These are phyloP conservation scores for Straminergon stramineum DNA, from an alignment of 225 moss, liverwort and hornwort species.

Conservation along the genomic window DNA sequence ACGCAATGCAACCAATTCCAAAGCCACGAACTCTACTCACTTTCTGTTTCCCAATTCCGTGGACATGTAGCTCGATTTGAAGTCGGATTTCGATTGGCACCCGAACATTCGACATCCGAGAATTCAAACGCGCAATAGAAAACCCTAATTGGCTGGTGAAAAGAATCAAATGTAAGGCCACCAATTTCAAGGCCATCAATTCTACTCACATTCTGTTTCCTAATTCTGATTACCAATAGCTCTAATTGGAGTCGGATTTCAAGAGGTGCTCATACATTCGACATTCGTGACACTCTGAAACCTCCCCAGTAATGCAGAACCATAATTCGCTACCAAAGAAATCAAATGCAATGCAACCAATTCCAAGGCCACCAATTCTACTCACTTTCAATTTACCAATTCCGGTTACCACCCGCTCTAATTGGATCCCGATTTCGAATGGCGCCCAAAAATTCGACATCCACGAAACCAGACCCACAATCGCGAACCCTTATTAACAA, in stretches of 20 bases:
- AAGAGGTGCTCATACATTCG: neutral
- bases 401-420: neutral
- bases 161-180: neutral
- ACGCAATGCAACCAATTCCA: neutral
- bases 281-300: neutral
- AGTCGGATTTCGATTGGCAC: neutral
- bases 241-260: neutral
- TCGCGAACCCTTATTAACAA: neutral
- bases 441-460: neutral
- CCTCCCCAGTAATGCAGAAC: neutral
- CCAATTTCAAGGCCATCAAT: neutral
- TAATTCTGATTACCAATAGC: neutral
- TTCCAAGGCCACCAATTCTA: neutral
- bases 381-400: neutral
- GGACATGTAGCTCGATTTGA: neutral
- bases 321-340: neutral
- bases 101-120: neutral
- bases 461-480: neutral
- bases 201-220: neutral
- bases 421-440: neutral
- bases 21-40: neutral
- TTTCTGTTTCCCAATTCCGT: neutral
- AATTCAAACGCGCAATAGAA: neutral
- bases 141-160: neutral
- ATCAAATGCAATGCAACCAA: neutral